These are phyloP conservation scores for Aspergillus sp. DNA, from an alignment of 2,329 filamentous ascomycete species.

Conservation along the genomic window DNA sequence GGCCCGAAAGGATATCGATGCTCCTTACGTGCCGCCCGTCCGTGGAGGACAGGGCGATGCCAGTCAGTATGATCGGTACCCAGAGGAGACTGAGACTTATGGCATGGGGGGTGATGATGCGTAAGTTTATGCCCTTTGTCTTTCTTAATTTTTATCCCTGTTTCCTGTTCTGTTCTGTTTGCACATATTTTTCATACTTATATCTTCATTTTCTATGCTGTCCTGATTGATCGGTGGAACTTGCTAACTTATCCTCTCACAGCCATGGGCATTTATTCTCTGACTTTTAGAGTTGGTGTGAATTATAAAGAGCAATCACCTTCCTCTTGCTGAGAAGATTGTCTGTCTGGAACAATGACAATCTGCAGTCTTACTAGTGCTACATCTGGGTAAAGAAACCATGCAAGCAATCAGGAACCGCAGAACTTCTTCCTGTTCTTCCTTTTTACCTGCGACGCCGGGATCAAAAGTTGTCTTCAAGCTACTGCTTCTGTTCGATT, in stretches of 20 bases:
- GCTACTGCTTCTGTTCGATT: background rate
- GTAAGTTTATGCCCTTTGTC: conserved; percentile 51
- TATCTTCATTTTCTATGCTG: background rate
- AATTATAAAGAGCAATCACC: conserved; percentile 26
- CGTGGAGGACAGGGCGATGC: conserved; percentile 89
- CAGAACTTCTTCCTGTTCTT: background rate
- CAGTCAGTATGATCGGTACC: conserved; percentile 96
- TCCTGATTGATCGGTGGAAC: background rate
- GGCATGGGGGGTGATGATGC: conserved; percentile 70
- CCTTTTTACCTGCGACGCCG: background rate
- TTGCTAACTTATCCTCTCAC: conserved; percentile 4
- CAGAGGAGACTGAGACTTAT: conserved; percentile 91
- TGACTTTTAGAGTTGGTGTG: conserved; percentile 53
- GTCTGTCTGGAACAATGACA: conserved; percentile 1
- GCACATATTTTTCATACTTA: background rate
- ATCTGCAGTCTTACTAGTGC: no score
- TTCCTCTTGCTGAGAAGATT: conserved; percentile 8
- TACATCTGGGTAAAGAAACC: no score
- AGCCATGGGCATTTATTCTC: conserved; percentile 68
- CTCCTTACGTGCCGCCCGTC: conserved; percentile 92
- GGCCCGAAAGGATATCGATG: conserved; percentile 93
- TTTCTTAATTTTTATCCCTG: background rate
- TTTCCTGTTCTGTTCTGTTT: background rate
- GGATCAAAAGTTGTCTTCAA: background rate
- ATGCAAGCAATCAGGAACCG: background rate